phyloP scores from a whole-genome alignment of 148 eudicot genomes.

The Vaccinium macrocarpon region DNA sequence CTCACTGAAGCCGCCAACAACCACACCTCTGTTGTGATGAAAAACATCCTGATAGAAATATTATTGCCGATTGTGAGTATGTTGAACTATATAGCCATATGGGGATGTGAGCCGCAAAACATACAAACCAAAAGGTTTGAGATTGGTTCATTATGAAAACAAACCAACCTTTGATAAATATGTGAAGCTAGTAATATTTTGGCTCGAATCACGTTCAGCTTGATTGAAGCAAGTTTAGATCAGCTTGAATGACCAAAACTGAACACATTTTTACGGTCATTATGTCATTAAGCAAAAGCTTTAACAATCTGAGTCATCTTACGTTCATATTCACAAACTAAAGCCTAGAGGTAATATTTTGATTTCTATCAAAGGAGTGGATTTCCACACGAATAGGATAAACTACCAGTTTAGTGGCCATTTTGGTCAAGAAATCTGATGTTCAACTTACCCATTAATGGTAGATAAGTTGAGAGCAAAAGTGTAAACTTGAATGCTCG shows the following conservation, averaged over 20 bases:
- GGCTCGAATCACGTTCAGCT: background rate
- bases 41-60: slow-evolving; percentile 17
- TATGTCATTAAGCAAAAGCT: background rate
- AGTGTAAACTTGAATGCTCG: background rate
- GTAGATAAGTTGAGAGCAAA: background rate
- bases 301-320: background rate
- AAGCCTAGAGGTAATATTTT: background rate
- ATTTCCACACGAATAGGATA: background rate
- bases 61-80: background rate
- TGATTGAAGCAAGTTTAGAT: background rate
- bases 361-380: background rate
- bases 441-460: background rate
- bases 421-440: background rate
- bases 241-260: background rate
- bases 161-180: background rate
- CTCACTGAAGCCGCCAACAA: slow-evolving; percentile 71
- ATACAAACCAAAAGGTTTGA: background rate
- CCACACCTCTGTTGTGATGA: slow-evolving; percentile 31
- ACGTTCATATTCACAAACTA: background rate
- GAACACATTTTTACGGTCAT: background rate
- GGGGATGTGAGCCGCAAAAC: background rate
- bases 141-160: background rate
- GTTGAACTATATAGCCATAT: background rate
- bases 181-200: background rate
- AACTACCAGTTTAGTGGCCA: background rate